Evolutionary conservation across 345 rosid genomes (phyloP), one percentile per base, ranked within the genome.

Genomic region (Conringia planisiliqua): DNA sequence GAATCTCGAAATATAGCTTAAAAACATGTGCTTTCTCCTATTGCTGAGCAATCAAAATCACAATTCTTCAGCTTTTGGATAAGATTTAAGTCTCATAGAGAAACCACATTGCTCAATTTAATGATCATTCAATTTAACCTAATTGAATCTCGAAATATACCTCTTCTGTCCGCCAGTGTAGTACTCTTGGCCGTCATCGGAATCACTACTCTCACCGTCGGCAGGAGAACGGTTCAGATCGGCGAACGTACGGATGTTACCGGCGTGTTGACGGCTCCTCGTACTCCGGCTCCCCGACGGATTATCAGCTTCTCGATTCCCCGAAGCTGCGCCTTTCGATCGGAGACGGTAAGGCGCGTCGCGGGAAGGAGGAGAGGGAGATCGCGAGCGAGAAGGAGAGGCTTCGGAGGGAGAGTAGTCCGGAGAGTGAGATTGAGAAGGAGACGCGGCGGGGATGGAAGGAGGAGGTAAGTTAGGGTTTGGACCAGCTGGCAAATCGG

Each of bases 141-240:
- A n/a, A n/a, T n/a, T n/a, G n/a, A n/a, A n/a, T n/a, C n/a, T n/a
- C n/a, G n/a, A n/a, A n/a, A n/a, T n/a, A n/a, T n/a, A 92, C 99
- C 97, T 92, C 79, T 90, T 95, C 74, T 92, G 85, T 17, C 97
- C 97, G 35, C 97, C 99, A 57, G 99, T 86, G 9, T 86, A 92
- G 71, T 87, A 85, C 80, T 88, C 88, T 83, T 85, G 89, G 2
- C 81, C 79, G 38, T 90, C 93, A 29, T 85, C 91, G 5, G 93
- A 88, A 27, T 88, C 95, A 26, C 84, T 85, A 33, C 42, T 87
- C 4, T 68, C 69, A 2, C 79, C 81, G 10, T 11, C 70, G 17
- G 66, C 70, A 6, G 90, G 84, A 0, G 78, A 54, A 75, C 86
- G 88, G 63, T 92, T 89, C 82, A 95, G 91, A 81, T 92, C 97